A percentile compares a stretch with the other conserved stretches of the same genome.
phyloP scores from a whole-genome alignment of 352 stramenopile species.

The Phytopythium aichiense region DNA sequence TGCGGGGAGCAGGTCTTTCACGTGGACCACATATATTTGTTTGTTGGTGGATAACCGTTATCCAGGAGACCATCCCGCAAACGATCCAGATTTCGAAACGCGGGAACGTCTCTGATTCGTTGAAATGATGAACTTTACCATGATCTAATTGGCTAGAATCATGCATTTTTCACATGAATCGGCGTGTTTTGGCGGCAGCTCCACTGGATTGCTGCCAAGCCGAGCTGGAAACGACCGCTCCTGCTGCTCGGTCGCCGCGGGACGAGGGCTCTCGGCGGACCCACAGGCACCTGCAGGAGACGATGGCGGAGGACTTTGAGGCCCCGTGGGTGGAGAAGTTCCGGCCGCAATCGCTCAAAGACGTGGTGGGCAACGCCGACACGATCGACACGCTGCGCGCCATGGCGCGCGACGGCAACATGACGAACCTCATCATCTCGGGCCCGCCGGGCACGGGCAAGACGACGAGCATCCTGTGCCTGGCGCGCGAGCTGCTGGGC shows the following conservation, averaged over 20 bases:
- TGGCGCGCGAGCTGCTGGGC: constrained; percentile 88
- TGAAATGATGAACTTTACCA: not conserved
- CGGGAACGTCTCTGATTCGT: not conserved
- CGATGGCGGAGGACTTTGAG: constrained; percentile 80
- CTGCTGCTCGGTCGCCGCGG: not conserved
- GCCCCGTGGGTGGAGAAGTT: constrained; percentile 99
- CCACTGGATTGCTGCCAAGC: no score
- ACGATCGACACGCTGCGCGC: constrained; percentile 93
- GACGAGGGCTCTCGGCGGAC: not conserved
- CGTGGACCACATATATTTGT: constrained; percentile 87
- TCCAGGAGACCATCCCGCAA: no score
- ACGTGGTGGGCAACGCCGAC: constrained; percentile 99
- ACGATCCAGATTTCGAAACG: no score
- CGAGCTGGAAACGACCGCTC: no score
- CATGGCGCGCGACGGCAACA: constrained; percentile 96
- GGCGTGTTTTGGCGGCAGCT: not conserved
- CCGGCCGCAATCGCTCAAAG: constrained; percentile 82
- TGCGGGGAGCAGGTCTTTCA: constrained; percentile 28
- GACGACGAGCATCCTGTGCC: constrained; percentile 91
- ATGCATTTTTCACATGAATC: not conserved
- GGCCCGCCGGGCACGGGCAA: constrained; percentile 92
- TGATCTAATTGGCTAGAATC: not conserved
- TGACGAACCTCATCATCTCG: constrained; percentile 98
- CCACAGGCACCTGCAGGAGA: not conserved
- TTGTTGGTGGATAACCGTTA: no score